phyloP scores from a whole-genome alignment of 2,329 filamentous ascomycete genomes.

The Aspergillus calidoustus region DNA sequence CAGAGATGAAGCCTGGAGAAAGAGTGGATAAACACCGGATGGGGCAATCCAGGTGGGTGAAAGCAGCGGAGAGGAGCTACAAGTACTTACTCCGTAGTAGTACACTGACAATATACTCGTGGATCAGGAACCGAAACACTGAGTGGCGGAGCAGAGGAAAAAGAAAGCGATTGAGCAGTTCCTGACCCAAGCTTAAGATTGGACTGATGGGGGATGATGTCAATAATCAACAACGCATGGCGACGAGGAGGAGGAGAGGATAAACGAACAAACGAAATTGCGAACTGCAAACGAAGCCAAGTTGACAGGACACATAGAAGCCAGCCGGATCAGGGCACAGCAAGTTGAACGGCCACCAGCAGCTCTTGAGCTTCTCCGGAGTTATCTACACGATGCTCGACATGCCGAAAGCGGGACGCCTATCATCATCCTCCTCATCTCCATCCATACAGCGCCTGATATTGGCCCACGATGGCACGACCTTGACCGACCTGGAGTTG shows the following conservation, averaged over 20 bases:
- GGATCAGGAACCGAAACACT: not conserved
- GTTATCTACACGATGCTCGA: not conserved
- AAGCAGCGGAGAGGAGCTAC: slow-evolving; percentile 4
- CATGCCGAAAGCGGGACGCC: slow-evolving; percentile 8
- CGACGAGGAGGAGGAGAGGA: too few relatives aligned
- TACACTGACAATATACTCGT: not conserved
- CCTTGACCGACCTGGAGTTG: not conserved
- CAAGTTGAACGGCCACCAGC: not conserved
- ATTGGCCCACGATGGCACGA: not conserved
- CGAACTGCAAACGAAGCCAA: not conserved
- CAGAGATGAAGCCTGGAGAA: slow-evolving; percentile 2
- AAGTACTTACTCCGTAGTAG: too few relatives aligned
- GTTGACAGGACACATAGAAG: not conserved
- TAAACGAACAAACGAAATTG: not conserved
- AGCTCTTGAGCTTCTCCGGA: not conserved
- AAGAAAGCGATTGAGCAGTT: not conserved
- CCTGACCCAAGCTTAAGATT: not conserved
- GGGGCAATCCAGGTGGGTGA: slow-evolving; percentile 12
- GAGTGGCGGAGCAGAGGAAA: not conserved
- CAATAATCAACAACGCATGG: not conserved
- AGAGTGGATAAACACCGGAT: slow-evolving; percentile 11
- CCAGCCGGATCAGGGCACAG: not conserved
- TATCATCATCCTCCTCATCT: not conserved
- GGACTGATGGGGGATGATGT: not conserved
- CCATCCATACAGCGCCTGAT: slow-evolving; percentile 9